phyloP scores from a whole-genome alignment of 2,329 filamentous ascomycete genomes.

The Amesomyces nigricolor region DNA sequence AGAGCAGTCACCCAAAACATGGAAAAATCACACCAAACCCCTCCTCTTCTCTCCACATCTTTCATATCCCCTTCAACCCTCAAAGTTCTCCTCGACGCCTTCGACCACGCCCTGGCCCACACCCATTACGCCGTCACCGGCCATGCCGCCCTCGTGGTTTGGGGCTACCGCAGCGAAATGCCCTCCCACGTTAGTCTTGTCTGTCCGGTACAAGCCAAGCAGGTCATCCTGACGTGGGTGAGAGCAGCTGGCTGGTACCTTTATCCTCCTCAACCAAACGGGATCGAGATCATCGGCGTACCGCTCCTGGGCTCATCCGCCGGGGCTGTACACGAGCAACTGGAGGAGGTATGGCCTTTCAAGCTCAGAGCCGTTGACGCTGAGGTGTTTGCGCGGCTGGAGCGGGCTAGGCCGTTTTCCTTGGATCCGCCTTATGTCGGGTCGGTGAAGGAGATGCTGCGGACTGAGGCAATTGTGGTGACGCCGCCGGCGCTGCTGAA shows the following conservation, averaged over 20 bases:
- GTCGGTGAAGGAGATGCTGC: constrained; percentile 6
- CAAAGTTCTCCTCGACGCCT: constrained; percentile 34
- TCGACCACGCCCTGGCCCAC: constrained; percentile 38
- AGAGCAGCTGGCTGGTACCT: constrained; percentile 30
- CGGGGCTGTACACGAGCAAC: neutral
- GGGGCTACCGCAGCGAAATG: constrained; percentile 34
- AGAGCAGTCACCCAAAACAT: too few relatives aligned
- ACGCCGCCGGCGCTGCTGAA: constrained; percentile 13
- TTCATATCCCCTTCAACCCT: constrained; percentile 31
- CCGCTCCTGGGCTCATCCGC: constrained; percentile 26
- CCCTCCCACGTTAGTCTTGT: constrained; percentile 37
- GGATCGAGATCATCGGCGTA: constrained; percentile 38
- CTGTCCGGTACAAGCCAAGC: constrained; percentile 34
- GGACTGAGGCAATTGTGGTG: constrained; percentile 11
- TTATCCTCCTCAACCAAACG: constrained; percentile 21
- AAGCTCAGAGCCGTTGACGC: constrained; percentile 30
- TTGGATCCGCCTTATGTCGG: constrained; percentile 2
- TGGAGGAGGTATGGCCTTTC: neutral
- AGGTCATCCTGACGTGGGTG: constrained; percentile 40
- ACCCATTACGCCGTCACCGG: constrained; percentile 45
- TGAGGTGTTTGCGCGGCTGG: constrained; percentile 6
- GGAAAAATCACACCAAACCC: neutral
- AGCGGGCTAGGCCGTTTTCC: neutral
- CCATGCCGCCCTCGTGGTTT: constrained; percentile 39
- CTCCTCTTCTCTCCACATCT: constrained; percentile 20